phyloP scores from a whole-genome alignment of 2,329 filamentous ascomycete genomes.

The Fusarium palustre region DNA sequence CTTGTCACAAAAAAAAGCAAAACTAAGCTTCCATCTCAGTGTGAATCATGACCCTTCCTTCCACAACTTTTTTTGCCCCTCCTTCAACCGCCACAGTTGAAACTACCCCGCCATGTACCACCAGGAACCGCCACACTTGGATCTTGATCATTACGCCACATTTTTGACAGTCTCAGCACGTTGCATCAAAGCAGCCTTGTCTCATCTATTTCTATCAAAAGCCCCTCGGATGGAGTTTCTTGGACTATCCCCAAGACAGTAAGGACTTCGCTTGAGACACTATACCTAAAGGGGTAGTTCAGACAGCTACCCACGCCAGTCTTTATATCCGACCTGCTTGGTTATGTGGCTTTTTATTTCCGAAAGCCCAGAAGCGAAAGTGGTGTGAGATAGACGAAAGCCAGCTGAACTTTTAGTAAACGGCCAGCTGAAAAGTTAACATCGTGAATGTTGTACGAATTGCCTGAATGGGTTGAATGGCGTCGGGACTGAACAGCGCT shows the following conservation, averaged over 20 bases:
- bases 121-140: conserved; percentile 10
- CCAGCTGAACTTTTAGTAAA: conserved; percentile 26
- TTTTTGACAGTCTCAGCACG: too few species aligned
- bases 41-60: conserved; percentile 35
- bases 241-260: conserved; percentile 12
- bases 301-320: background rate
- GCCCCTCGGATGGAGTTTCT: background rate
- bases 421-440: conserved; percentile 33
- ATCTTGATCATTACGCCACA: background rate
- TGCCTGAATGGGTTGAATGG: conserved; percentile 28
- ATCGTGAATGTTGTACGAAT: conserved; percentile 22
- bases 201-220: conserved; percentile 6
- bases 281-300: background rate
- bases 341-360: background rate
- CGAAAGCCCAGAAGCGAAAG: background rate
- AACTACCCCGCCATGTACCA: conserved; percentile 30
- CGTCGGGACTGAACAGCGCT: background rate
- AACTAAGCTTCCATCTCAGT: conserved; percentile 29
- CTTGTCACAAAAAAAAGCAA: background rate
- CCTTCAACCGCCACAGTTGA: conserved; percentile 28
- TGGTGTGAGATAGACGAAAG: conserved; percentile 6
- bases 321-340: background rate
- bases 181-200: background rate
- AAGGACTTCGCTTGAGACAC: background rate
- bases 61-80: conserved; percentile 36